Conservation (phyloP, 1,284 basidiomycete genomes). For the Coniophora puteana region DNA sequence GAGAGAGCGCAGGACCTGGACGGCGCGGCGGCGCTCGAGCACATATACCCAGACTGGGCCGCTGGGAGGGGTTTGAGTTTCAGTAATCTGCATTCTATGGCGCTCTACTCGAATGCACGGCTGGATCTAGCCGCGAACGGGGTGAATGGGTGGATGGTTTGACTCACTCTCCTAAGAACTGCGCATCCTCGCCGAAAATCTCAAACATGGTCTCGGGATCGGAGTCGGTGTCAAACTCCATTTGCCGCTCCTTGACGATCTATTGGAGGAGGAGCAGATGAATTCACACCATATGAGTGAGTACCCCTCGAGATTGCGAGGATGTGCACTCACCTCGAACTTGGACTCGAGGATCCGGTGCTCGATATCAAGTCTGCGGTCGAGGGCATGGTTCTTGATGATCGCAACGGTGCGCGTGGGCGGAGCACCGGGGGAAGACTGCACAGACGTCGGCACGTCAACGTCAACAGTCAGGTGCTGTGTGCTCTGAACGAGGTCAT, state of each 20-base stretch:
- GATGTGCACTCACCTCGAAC: conserved; percentile 58
- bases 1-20: conserved; percentile 71
- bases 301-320: conserved; percentile 7
- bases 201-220: conserved; percentile 74
- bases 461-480: too few relatives aligned
- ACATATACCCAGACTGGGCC: conserved; percentile 86
- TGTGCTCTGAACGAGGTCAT: conserved; percentile 7
- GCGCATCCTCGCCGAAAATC: conserved; percentile 72
- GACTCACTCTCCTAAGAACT: conserved; percentile 69
- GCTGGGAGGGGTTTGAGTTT: conserved; percentile 32
- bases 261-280: conserved; percentile 23
- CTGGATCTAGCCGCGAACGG: conserved; percentile 9
- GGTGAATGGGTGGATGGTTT: conserved; percentile 6
- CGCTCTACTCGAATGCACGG: background rate
- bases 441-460: too few relatives aligned
- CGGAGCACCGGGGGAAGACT: too few relatives aligned
- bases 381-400: conserved; percentile 71
- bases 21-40: conserved; percentile 71
- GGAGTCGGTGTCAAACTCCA: conserved; percentile 77
- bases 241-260: conserved; percentile 81
- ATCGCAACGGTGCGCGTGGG: conserved; percentile 71
- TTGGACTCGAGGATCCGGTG: conserved; percentile 68
- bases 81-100: background rate
- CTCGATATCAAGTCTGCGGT: conserved; percentile 72
- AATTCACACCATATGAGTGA: conserved; percentile 5